Base-by-base conservation (phyloP, 208 protist species). In the Acanthamoeba royreba region DNA sequence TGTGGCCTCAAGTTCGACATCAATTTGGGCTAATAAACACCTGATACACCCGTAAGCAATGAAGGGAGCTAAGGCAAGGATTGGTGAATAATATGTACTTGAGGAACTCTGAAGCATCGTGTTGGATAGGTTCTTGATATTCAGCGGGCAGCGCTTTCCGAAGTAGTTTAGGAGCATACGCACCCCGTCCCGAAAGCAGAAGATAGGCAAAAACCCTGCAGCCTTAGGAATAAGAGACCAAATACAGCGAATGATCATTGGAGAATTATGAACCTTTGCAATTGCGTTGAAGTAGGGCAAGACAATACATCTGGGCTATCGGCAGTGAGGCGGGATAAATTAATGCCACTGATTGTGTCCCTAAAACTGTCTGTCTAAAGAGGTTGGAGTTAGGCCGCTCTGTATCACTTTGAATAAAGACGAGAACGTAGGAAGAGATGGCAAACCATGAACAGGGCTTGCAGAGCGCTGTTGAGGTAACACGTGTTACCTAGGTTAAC, bases 401-500 rank as follows among this genome's bases (percentile, higher is more conserved):
- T 33, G 19, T 43, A 40, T 77, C 28, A 28, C 13, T 40, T 8
- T 77, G 35, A 28, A 77, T 40, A 77, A 31, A 31, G 8, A 77
- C 22, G 9, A 28, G 28, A 28, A 17, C 28, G 28, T 31, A 28
- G 5, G 22, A 35, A 15, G 43, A 40, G 45, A n/a, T 4, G 9
- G 22, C 11, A 35, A 4, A 83, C 72, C 86, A 72, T 92, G 86
- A 77, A 92, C 8, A 92, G 49, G 11, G 86, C 86, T 33, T 92
- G 86, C 9, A 92, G 40, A 2, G 38, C 5, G 1, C 33, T 52
- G 86, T 92, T 92, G 40, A 92, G 33, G 55, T 92, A 92, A 33
- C 86, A 92, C 22, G 86, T 92, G 86, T 92, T 92, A 15, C 86
- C 86, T 42, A 74, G 4, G 43, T 92, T 92, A 22, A 74, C 38